Conservation (phyloP, 495 filamentous ascomycete species). For the Lindgomyces ingoldianus region DNA sequence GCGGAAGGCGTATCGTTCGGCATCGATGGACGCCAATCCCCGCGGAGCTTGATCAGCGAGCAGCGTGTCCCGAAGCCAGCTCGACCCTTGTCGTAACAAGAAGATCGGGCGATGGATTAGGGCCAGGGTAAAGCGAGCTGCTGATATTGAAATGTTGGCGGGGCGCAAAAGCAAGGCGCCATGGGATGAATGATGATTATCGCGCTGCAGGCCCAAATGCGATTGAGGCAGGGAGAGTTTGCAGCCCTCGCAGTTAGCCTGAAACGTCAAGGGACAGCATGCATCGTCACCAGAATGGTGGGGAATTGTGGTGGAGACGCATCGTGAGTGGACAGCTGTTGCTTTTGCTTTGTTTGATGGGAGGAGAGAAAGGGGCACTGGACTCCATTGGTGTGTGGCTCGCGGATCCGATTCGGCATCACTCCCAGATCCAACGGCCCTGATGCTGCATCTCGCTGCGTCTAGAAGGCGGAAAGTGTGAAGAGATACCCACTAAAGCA, state of each 20-base stretch:
- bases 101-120: background rate
- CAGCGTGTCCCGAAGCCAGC: background rate
- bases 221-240: constrained; percentile 1
- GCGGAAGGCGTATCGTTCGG: constrained; percentile 13
- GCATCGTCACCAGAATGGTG: constrained; percentile 4
- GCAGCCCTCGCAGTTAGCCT: constrained; percentile 21
- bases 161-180: constrained; percentile 22
- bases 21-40: background rate
- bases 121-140: background rate
- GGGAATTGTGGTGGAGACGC: background rate
- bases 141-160: background rate
- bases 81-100: background rate
- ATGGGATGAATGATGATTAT: constrained; percentile 10
- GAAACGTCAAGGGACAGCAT: constrained; percentile 11
- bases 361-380: constrained; percentile 20
- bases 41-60: background rate
- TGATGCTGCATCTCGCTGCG: constrained; percentile 31
- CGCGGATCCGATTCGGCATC: constrained; percentile 36
- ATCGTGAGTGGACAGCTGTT: constrained; percentile 8
- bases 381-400: constrained; percentile 24
- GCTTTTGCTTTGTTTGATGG: constrained; percentile 19
- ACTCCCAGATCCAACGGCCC: constrained; percentile 35
- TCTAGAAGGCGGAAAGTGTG: background rate
- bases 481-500: background rate
- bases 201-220: constrained; percentile 16